phyloP scores from a whole-genome alignment of 2,329 filamentous ascomycete species.

The Arthrobotrys entomopaga region DNA sequence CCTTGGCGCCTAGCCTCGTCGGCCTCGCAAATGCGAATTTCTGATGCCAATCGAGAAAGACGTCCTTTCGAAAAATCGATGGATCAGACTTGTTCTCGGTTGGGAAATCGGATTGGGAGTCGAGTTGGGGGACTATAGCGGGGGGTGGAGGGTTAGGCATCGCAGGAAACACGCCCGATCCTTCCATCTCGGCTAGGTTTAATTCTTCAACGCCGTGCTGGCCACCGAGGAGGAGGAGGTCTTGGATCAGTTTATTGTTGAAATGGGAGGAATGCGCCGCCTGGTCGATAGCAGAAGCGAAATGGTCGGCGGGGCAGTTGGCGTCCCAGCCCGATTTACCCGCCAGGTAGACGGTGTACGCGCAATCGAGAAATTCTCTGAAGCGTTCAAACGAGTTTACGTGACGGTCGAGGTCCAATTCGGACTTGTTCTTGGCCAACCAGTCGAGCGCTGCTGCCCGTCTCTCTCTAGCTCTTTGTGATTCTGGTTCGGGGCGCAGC shows the following conservation, averaged over 20 bases:
- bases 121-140: constrained; percentile 1
- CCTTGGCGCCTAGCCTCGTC: constrained; percentile 40
- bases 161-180: constrained; percentile 28
- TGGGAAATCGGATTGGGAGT: neutral
- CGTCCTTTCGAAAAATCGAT: constrained; percentile 45
- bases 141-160: constrained; percentile 34
- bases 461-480: constrained; percentile 6
- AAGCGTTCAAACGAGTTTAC: constrained; percentile 24
- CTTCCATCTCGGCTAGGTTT: constrained; percentile 31
- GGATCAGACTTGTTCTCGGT: neutral
- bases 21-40: constrained; percentile 51
- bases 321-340: constrained; percentile 44
- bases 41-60: constrained; percentile 53
- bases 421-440: constrained; percentile 23
- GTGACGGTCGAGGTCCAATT: constrained; percentile 19
- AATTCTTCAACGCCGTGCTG: constrained; percentile 23
- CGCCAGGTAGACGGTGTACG: constrained; percentile 33
- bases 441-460: constrained; percentile 16
- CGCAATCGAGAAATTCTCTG: constrained; percentile 32
- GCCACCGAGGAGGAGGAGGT: neutral
- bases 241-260: constrained; percentile 36
- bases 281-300: constrained; percentile 45
- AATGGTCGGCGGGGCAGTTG: constrained; percentile 25
- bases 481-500: constrained; percentile 6
- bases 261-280: constrained; percentile 22